phyloP scores from a whole-genome alignment of 2,329 filamentous ascomycete species.

The Fusarium sp. region DNA sequence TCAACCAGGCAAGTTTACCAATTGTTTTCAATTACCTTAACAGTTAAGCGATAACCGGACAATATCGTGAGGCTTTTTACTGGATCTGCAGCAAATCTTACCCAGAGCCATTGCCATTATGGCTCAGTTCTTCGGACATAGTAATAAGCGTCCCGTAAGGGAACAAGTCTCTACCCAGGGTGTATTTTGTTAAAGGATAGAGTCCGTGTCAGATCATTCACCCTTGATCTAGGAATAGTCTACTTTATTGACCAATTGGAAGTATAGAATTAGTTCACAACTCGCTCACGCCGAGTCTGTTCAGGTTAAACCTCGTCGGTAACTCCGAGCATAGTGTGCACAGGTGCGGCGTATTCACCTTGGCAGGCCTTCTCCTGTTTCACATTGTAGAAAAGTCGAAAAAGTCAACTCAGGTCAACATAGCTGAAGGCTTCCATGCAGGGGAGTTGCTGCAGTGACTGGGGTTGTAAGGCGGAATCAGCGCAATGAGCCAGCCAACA shows the following conservation, averaged over 20 bases:
- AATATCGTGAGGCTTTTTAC: too few species aligned
- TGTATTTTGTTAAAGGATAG: background rate
- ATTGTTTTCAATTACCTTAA: too few species aligned
- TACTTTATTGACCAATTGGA: background rate
- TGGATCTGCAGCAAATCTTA: too few species aligned
- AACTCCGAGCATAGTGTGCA: background rate
- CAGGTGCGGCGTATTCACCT: background rate
- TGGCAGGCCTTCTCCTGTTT: background rate
- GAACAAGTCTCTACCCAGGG: background rate
- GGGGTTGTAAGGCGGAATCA: conserved; percentile 12
- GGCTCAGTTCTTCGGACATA: too few species aligned
- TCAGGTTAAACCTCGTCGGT: background rate
- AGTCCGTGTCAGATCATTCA: background rate
- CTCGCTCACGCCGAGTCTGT: background rate
- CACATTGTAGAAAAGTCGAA: background rate
- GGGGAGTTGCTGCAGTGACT: background rate
- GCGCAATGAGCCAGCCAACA: background rate
- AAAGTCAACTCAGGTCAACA: rapidly evolving
- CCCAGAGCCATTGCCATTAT: too few species aligned
- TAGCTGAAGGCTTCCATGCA: background rate
- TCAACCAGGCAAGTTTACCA: background rate
- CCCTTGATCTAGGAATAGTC: background rate
- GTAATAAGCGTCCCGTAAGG: too few species aligned
- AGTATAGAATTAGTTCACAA: background rate
- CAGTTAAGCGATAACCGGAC: too few species aligned